Percentiles rank a stretch among this genome's conserved stretches.
Evolutionary conservation across 352 stramenopile species (phyloP).

Genomic region (Phytophthora idaei): DNA sequence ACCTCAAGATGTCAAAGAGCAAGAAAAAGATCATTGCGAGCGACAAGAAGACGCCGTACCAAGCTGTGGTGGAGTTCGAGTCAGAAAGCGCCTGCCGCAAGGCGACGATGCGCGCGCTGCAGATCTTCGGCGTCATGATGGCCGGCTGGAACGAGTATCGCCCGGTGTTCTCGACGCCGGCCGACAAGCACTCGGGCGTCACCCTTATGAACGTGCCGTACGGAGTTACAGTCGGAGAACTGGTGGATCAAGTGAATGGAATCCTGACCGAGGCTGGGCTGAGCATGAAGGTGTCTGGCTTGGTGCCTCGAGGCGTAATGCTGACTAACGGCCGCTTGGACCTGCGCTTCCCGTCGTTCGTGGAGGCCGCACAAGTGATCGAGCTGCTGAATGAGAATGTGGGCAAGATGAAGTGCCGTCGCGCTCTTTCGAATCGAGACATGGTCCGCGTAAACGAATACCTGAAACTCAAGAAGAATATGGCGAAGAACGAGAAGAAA

Average conservation of each 20-base stretch:
- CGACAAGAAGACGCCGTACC: conserved; percentile 69
- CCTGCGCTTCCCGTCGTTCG: conserved; percentile 71
- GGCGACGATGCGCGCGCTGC: conserved; percentile 74
- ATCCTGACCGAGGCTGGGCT: conserved; percentile 56
- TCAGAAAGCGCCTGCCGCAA: conserved; percentile 45
- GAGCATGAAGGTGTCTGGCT: conserved; percentile 53
- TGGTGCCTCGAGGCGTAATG: conserved; percentile 67
- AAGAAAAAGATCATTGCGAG: conserved; percentile 81
- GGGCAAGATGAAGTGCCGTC: conserved; percentile 56
- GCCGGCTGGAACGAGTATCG: conserved; percentile 82
- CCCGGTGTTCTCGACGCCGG: conserved; percentile 69
- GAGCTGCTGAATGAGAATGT: conserved; percentile 68
- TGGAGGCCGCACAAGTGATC: conserved; percentile 75
- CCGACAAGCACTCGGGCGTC: conserved; percentile 55
- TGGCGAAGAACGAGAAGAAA: conserved; percentile 28
- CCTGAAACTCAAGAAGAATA: conserved; percentile 49
- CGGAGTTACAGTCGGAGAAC: conserved; percentile 60
- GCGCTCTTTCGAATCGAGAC: conserved; percentile 51
- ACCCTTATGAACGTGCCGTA: conserved; percentile 83
- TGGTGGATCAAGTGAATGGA: conserved; percentile 67
- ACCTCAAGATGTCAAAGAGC: conserved; percentile 32
- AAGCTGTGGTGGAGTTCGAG: conserved; percentile 84
- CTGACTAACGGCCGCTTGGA: conserved; percentile 81
- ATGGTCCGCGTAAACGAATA: conserved; percentile 42
- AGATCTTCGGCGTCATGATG: conserved; percentile 92